Percentiles rank a stretch among this genome's conserved stretches.
Conservation (phyloP, 2,329 filamentous ascomycete genomes). For the Colletotrichum truncatum region DNA sequence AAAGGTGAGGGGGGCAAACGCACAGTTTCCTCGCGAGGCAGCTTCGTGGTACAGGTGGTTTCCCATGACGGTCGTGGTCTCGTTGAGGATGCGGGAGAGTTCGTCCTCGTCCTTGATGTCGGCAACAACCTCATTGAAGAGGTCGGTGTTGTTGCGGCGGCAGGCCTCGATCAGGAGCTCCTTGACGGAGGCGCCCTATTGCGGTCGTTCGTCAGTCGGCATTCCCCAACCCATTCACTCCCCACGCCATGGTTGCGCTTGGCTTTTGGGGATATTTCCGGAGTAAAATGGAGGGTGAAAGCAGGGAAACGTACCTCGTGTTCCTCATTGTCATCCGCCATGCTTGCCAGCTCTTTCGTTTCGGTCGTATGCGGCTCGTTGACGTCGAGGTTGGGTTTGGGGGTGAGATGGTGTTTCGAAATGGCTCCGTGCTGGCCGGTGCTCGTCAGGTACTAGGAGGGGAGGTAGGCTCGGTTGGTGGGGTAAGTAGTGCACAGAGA, state of each 20-base stretch:
- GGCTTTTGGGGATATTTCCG: no score
- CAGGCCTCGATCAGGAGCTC: conserved; percentile 93
- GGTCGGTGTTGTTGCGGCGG: conserved; percentile 89
- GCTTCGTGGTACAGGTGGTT: conserved; percentile 92
- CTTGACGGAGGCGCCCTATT: conserved; percentile 82
- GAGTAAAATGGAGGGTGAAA: neutral
- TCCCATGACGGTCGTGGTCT: conserved; percentile 84
- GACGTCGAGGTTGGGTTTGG: neutral
- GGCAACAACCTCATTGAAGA: conserved; percentile 79
- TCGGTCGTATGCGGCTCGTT: neutral
- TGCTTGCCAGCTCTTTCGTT: conserved; percentile 17
- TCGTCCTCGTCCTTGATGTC: conserved; percentile 68
- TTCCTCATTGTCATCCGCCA: conserved; percentile 42
- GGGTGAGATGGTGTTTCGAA: conserved; percentile 6
- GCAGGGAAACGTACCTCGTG: conserved; percentile 41
- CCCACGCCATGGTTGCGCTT: no score
- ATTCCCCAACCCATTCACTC: neutral
- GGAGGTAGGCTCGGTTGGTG: neutral
- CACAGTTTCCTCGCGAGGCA: conserved; percentile 86
- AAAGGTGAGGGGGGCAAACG: conserved; percentile 42
- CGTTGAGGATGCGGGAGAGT: conserved; percentile 83
- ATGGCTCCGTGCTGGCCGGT: conserved; percentile 3
- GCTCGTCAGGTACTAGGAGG: neutral
- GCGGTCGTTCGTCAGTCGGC: neutral
- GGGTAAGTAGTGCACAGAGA: neutral